phyloP scores from a whole-genome alignment of 371 early-diverging fungal species.

The Syncephalastrum contaminatum region DNA sequence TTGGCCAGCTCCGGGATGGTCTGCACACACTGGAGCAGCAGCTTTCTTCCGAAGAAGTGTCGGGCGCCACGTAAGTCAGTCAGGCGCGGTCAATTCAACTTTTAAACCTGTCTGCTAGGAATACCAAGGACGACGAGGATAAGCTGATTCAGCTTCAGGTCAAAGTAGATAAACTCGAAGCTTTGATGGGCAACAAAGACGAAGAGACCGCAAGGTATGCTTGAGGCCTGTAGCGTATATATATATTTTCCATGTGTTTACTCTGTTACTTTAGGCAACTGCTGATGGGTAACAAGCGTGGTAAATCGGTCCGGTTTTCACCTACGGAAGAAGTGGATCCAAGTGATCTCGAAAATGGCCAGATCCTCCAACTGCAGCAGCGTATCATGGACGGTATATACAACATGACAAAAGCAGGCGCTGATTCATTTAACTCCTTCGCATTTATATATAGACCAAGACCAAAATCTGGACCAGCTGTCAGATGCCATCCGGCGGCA shows the following conservation, averaged over 20 bases:
- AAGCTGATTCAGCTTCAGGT: slow-evolving; percentile 58
- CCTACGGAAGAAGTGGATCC: slow-evolving; percentile 35
- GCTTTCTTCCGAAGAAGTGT: slow-evolving; percentile 61
- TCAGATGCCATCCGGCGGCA: slow-evolving; percentile 69
- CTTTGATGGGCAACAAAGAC: slow-evolving; percentile 50
- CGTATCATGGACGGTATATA: slow-evolving; percentile 72
- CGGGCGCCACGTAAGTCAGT: slow-evolving; percentile 47
- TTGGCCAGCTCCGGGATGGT: slow-evolving; percentile 56
- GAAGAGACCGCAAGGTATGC: slow-evolving; percentile 49
- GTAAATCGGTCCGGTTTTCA: slow-evolving; percentile 45
- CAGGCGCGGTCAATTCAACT: not conserved
- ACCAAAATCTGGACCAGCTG: slow-evolving; percentile 71
- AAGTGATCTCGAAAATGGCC: slow-evolving; percentile 55
- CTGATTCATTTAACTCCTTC: not conserved
- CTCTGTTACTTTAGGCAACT: slow-evolving; percentile 16
- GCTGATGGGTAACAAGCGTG: slow-evolving; percentile 31
- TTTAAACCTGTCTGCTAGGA: slow-evolving; percentile 22
- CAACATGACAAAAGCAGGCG: not conserved
- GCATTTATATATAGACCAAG: slow-evolving; percentile 59
- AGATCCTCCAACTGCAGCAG: slow-evolving; percentile 72
- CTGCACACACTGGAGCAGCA: slow-evolving; percentile 57
- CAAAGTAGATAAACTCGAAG: slow-evolving; percentile 64
- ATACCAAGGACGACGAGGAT: slow-evolving; percentile 60
- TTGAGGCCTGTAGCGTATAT: not conserved
- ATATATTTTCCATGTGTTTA: not conserved